Evolutionary conservation across 2,329 filamentous ascomycete species (phyloP), one percentile per base, ranked within the genome.

Genomic region (Microdochium paspali): DNA sequence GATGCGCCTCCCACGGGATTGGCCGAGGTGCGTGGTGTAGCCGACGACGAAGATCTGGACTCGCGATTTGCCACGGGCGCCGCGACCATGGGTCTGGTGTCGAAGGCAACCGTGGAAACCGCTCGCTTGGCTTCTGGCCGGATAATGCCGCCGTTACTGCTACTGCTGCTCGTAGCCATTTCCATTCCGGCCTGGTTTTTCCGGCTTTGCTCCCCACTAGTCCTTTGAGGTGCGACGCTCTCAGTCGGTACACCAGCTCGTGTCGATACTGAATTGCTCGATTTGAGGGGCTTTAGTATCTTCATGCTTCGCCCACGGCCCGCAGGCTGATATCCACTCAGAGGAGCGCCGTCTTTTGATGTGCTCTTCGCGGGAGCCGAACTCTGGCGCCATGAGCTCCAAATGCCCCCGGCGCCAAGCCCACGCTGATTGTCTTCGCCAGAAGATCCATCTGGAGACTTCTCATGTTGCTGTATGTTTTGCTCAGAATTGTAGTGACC

Each of bases 1-100:
- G 88, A 93, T 13, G 87, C 91, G n/a, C 87, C 87, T 9, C 91
- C 91, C 18, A 95, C 79, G 0, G 93, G 91, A 60, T 97, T 97
- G 26, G 80, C 73, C 6, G 80, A 75, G 48, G 61, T 63, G 46
- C 81, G 77, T 15, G 79, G 69, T n/a, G 70, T 60, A 18, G 66
- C 58, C 39, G 69, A 62, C 31, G 63, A 58, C 31, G 63, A 58
- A 46, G 64, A 69, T 47, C 68, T 66, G 32, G 56, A 54, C 44
- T 69, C 65, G 48, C 62, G 48, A 49, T 49, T 48, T 56, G 53
- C 21, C 59, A 47, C 51, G 66, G 66, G 55, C 63, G 63, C 51
- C 68, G 68, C 46, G 57, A 63, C 12, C 18, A 21, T 58, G 46
- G 51, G 56, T 31, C 47, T 52, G 49, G 49, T 53, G 58, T 66